Conservation (phyloP, 2,329 filamentous ascomycete genomes). For the Samsoniella hepiali region DNA sequence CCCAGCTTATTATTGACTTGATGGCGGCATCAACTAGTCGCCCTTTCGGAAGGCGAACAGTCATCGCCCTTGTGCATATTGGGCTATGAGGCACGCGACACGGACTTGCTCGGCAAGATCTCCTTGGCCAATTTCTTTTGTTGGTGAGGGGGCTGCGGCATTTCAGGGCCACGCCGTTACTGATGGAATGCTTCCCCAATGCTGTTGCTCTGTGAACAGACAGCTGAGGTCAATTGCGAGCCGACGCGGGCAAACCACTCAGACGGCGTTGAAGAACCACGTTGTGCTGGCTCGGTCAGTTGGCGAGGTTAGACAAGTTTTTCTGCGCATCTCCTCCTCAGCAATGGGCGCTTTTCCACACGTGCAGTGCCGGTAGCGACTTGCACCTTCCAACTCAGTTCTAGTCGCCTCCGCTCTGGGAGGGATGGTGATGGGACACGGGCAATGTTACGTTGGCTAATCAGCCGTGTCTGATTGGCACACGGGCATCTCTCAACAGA, state of each 20-base stretch:
- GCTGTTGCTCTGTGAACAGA: too few relatives aligned
- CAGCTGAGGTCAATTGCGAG: too few relatives aligned
- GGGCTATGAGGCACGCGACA: conserved; percentile 9
- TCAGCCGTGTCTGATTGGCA: conserved; percentile 2
- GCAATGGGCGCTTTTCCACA: background rate
- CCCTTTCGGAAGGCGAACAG: background rate
- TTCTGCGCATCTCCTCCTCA: background rate
- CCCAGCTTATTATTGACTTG: background rate
- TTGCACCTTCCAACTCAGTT: conserved; percentile 14
- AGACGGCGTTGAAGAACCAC: background rate
- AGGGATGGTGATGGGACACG: background rate
- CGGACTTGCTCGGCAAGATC: background rate
- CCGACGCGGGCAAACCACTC: background rate
- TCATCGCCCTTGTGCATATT: background rate
- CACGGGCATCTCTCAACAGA: background rate
- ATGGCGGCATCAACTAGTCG: background rate
- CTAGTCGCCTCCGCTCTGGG: conserved; percentile 12
- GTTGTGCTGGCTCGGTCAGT: conserved; percentile 5
- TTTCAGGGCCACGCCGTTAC: background rate
- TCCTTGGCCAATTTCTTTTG: background rate
- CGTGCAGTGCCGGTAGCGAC: background rate
- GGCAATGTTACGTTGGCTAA: background rate
- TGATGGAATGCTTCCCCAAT: background rate
- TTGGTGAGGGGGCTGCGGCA: too few relatives aligned
- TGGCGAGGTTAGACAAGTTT: background rate